Evolutionary conservation across 208 protist genomes (phyloP).

Genomic region (Vickermania ingenoplastis): DNA sequence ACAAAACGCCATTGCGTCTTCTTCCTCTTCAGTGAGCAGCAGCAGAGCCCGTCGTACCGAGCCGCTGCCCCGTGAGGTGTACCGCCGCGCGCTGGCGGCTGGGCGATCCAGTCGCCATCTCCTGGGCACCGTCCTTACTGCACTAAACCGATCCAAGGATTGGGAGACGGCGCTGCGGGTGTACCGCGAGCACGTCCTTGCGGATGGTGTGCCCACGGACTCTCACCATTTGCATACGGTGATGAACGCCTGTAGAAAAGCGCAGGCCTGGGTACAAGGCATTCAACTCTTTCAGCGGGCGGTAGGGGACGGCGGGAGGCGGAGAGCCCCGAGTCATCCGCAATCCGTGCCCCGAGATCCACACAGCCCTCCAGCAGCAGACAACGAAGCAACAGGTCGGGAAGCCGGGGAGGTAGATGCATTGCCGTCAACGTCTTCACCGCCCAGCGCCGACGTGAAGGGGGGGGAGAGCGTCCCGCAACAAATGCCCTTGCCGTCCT

Average conservation of each 20-base stretch:
- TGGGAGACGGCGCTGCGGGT: slow-evolving; percentile 47
- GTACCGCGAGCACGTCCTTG: slow-evolving; percentile 47
- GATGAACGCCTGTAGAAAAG: slow-evolving; percentile 73
- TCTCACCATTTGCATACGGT: slow-evolving; percentile 54
- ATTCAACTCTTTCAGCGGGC: slow-evolving; percentile 49
- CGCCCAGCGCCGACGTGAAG: no score
- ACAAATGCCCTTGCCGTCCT: no score
- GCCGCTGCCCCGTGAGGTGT: neutral
- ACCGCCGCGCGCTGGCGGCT: slow-evolving; percentile 31
- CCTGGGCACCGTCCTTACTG: slow-evolving; percentile 59
- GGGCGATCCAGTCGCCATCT: slow-evolving; percentile 45
- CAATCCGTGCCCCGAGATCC: no score
- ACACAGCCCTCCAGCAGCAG: no score
- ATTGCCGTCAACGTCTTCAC: no score
- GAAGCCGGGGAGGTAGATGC: no score
- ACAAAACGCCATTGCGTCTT: slow-evolving; percentile 61
- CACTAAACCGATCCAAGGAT: slow-evolving; percentile 49
- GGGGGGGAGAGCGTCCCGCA: no score
- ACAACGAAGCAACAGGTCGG: no score
- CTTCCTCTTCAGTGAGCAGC: neutral
- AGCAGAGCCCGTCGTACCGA: neutral
- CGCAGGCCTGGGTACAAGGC: slow-evolving; percentile 40
- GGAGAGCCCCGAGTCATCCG: no score
- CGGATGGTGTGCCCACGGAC: slow-evolving; percentile 58
- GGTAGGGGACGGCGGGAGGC: slow-evolving; percentile 29